A percentile compares a stretch with the other conserved stretches of the same genome.
Evolutionary conservation across 1,284 basidiomycete species (phyloP).

Genomic region (Trametes hirsuta): DNA sequence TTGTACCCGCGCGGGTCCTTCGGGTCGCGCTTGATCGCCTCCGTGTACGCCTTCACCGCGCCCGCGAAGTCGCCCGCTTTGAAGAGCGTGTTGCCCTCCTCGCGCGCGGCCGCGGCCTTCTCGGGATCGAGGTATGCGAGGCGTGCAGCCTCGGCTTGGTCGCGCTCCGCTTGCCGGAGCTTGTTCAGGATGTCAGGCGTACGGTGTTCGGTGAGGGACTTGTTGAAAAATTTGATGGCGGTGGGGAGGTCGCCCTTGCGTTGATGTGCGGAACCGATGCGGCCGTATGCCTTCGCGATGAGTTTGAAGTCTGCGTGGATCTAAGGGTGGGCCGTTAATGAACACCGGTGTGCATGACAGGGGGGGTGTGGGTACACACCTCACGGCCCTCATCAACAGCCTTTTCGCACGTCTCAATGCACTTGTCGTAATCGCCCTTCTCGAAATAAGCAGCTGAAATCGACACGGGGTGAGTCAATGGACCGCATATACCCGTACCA

Average conservation of each 20-base stretch:
- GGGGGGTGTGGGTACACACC: slow-evolving; percentile 41
- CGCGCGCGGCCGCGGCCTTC: slow-evolving; percentile 83
- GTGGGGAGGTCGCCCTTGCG: slow-evolving; percentile 80
- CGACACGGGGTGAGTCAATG: background rate
- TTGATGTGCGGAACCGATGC: slow-evolving; percentile 85
- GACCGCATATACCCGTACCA: background rate
- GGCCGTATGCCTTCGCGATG: slow-evolving; percentile 86
- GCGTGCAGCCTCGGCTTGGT: slow-evolving; percentile 77
- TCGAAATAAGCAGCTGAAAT: slow-evolving; percentile 88
- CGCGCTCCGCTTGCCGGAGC: slow-evolving; percentile 84
- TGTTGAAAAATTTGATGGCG: slow-evolving; percentile 90
- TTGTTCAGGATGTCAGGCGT: slow-evolving; percentile 93
- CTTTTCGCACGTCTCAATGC: slow-evolving; percentile 91
- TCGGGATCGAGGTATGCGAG: slow-evolving; percentile 91
- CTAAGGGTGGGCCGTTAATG: slow-evolving; percentile 40
- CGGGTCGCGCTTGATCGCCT: slow-evolving; percentile 96
- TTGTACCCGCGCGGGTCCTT: slow-evolving; percentile 92
- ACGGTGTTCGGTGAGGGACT: slow-evolving; percentile 95
- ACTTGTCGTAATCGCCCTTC: slow-evolving; percentile 88
- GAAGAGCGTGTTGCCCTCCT: slow-evolving; percentile 93
- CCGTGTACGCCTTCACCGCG: slow-evolving; percentile 93
- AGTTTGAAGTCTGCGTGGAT: slow-evolving; percentile 82
- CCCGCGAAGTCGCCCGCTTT: slow-evolving; percentile 90
- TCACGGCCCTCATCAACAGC: slow-evolving; percentile 93
- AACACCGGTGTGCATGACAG: background rate